Evolutionary conservation across 2,329 filamentous ascomycete species (phyloP), one percentile per base, ranked within the genome.

Genomic region (Pseudophaeomoniella oleicola): DNA sequence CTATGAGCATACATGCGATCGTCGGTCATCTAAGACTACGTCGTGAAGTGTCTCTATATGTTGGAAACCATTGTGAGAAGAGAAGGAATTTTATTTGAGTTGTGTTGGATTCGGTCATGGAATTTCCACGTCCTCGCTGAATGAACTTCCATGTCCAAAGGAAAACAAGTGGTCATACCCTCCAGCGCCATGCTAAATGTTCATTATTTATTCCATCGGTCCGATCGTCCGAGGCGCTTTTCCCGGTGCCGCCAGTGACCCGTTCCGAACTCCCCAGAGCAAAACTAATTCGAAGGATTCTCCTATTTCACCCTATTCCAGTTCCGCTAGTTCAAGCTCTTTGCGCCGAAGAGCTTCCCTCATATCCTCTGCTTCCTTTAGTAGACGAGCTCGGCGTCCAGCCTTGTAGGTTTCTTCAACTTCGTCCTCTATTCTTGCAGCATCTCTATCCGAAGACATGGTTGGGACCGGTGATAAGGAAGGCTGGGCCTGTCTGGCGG

Each of bases 361-460:
- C 75, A 90, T 90, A 36, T 67, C 66, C 50, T 87, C 81, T 0
- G 81, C 76, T 54, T 92, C 83, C 16, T 75, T 67, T 51, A 78
- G 71, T 34, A 92, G 59, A 34, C 75, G 70, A 5, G 71, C 72
- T 34, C 79, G 68, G 38, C 75, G 69, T 44, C 81, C 78, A 3
- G 69, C 66, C 46, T 71, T 78, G 5, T 63, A 51, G 11, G 61
- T 62, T 18, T 72, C 71, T n/a, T n/a, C n/a, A n/a, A n/a, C n/a
- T n/a, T n/a, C n/a, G n/a, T n/a, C n/a, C n/a, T n/a, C n/a, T n/a
- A n/a, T n/a, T 27, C 22, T 27, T 6, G 22, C 9, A 9, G 9
- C n/a, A 27, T 27, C 22, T n/a, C 55, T 58, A 18, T 73, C 67
- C 9, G 46, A 58, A 6, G 55, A 54, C 30, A 54, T 45, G 18